phyloP scores from a whole-genome alignment of 148 eudicot species.

The Amaranthus palmeri region DNA sequence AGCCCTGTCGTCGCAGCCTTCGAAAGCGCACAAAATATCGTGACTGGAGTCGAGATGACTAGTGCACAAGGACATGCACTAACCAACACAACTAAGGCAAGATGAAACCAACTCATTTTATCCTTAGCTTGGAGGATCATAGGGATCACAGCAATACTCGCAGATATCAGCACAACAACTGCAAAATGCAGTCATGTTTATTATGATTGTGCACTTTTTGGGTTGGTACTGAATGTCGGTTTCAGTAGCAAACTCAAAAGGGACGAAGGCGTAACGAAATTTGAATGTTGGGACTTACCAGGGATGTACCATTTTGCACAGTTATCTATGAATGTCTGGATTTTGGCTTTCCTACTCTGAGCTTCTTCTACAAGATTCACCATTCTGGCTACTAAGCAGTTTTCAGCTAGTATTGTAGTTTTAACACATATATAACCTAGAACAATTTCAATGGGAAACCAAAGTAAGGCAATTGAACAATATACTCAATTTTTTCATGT shows the following conservation, averaged over 20 bases:
- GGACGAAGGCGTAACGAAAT: background rate
- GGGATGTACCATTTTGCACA: conserved; percentile 41
- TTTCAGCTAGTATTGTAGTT: conserved; percentile 29
- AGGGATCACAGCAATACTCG: conserved; percentile 32
- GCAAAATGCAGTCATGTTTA: conserved; percentile 3
- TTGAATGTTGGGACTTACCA: conserved; percentile 20
- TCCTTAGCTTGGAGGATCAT: conserved; percentile 19
- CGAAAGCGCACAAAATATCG: conserved; percentile 39
- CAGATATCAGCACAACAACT: conserved; percentile 39
- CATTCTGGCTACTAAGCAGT: conserved; percentile 42
- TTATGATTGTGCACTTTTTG: no score
- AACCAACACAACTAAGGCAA: conserved; percentile 41
- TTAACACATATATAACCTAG: conserved; percentile 32
- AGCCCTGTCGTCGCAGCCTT: conserved; percentile 41
- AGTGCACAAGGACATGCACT: conserved; percentile 50
- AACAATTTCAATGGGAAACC: background rate
- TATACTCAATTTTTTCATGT: background rate
- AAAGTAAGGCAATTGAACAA: background rate
- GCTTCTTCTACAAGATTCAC: conserved; percentile 43
- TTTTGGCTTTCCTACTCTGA: conserved; percentile 35
- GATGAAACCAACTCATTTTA: conserved; percentile 30
- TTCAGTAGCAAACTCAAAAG: background rate
- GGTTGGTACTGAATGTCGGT: background rate
- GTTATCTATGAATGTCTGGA: conserved; percentile 35
- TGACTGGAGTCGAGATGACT: conserved; percentile 41